phyloP scores from a whole-genome alignment of 1,284 basidiomycete genomes.

The Naganishia albida region DNA sequence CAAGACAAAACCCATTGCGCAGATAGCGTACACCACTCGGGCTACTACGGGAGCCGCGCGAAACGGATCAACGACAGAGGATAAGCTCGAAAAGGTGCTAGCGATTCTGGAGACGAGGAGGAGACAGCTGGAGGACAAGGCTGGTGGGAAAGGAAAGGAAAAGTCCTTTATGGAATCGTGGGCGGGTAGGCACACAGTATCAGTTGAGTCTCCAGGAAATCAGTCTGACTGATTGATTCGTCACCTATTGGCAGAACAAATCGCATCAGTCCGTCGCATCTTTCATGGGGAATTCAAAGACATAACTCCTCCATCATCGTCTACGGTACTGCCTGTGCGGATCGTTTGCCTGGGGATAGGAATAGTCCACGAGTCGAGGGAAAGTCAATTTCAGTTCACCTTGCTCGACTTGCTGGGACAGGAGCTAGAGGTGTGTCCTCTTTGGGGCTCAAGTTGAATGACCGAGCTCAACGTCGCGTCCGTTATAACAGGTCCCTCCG shows the following conservation, averaged over 20 bases:
- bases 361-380: constrained; percentile 23
- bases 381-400: constrained; percentile 27
- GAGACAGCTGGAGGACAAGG: constrained; percentile 13
- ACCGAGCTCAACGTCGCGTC: too few species aligned
- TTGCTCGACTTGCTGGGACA: constrained; percentile 16
- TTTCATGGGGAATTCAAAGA: background rate
- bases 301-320: background rate
- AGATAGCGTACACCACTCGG: constrained; percentile 1
- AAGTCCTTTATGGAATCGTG: constrained; percentile 9
- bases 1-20: background rate
- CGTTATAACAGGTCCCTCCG: constrained; percentile 3
- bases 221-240: background rate
- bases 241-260: background rate
- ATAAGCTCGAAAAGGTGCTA: constrained; percentile 15
- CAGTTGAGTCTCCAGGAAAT: too few species aligned
- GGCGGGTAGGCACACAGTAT: constrained; percentile 2
- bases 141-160: constrained; percentile 7
- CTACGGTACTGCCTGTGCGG: background rate
- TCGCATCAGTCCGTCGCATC: background rate
- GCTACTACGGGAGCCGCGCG: background rate
- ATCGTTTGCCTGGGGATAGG: constrained; percentile 31
- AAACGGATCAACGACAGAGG: background rate
- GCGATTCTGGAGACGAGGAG: constrained; percentile 18
- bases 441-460: too few species aligned
- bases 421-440: constrained; percentile 1